Evolutionary conservation across 352 stramenopile genomes (phyloP), one percentile per base, ranked within the genome.

Genomic region (Phytophthora fragariaefolia): DNA sequence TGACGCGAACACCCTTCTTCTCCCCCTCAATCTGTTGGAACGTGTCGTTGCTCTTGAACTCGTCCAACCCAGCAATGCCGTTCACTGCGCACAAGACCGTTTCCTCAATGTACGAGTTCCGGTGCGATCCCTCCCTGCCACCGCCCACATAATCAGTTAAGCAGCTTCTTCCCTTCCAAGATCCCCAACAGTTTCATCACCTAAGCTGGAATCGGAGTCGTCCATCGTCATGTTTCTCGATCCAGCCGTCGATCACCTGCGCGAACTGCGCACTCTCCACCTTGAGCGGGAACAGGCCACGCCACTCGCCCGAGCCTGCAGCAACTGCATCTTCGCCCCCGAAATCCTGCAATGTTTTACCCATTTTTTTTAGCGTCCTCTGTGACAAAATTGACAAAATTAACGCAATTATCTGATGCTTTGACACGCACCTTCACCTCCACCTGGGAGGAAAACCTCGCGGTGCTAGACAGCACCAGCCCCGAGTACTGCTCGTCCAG

Each of bases 381-480:
- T n/a, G n/a, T n/a, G n/a, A n/a, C n/a, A n/a, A n/a, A n/a, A n/a
- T n/a, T n/a, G n/a, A n/a, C n/a, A n/a, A n/a, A n/a, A 23, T 27
- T 6, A 26, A 10, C 7, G 6, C 18, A 15, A 48, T 48, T 43
- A 17, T 20, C 20, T 24, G 10, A 26, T 10, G 18, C 32, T 24
- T 47, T 30, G 53, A 42, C 17, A 38, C 42, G 17, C 20, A 76
- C 71, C 54, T 76, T 56, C 0, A 24, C 18, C 8, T 52, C 51
- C 27, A 98, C 77, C n/a, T 83, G 93, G 6, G 91, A 87, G 76
- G 98, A 90, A 74, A 99, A 99, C 43, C 96, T 85, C 30, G 96
- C 94, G 7, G 93, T 97, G 12, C 88, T 91, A 6, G 93, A 89
- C 20, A 99, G 52, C 38, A 99, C 95, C 0, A 98, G 72, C 0